Base-by-base conservation (phyloP, 2,329 filamentous ascomycete species). In the Plectosphaerella plurivora region DNA sequence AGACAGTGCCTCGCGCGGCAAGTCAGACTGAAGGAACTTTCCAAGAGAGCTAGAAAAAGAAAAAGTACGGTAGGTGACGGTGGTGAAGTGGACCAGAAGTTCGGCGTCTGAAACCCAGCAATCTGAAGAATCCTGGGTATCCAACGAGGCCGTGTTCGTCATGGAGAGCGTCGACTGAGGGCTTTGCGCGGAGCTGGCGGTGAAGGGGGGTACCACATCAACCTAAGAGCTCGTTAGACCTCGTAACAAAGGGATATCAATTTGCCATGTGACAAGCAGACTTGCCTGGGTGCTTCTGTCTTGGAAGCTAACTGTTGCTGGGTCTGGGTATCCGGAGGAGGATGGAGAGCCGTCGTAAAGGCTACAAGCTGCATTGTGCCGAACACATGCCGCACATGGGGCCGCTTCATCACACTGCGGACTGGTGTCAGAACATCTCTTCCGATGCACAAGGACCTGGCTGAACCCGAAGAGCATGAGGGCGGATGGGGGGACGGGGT, bases 301-400 rank as follows among this genome's bases (percentile, higher is more conserved):
- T 20, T 20, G 44, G 5, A 20, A 45, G 9, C 20, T 12, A 39
- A 12, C 36, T 5, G 36, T 12, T 39, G 36, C 5, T 39, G 36
- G 36, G 12, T 39, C 36, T 12, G 33, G 33, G 15, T 16, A 14
- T 14, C 36, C 36, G n/a, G 36, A 39, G 5, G 11, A 39, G 11
- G 36, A 65, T 79, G 93, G 57, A 10, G 25, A 28, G 25, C 6
- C 36, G 6, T 15, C 36, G 12, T 36, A 8, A 36, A 36, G 33
- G 33, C 33, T 36, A 14, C 33, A 39, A 5, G 12, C 36, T 39
- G n/a, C 36, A 39, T 39, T 39, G 36, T 39, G 36, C n/a, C 36
- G 36, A 39, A 5, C 5, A 12, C 36, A 39, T 39, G 36, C 36
- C 5, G 36, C 11, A 16, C 36, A 39, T 14, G 36, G 36, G 15